Evolutionary conservation across 441 rosid genomes (phyloP).

Genomic region (Adansonia grandidieri): DNA sequence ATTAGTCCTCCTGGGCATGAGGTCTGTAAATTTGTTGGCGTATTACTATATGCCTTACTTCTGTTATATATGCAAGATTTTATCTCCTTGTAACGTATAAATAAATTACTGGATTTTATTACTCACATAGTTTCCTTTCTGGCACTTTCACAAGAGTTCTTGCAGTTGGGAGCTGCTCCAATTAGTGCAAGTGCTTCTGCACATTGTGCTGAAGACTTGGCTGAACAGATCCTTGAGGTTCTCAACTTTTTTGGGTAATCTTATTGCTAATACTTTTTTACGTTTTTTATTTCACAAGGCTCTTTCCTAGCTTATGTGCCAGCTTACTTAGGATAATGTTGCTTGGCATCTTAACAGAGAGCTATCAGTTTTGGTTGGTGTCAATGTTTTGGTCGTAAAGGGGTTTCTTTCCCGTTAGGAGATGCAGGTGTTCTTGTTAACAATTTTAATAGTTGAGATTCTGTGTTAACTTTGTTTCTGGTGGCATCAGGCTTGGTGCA

Average conservation of each 20-base stretch:
- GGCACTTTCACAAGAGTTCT: constrained; percentile 62
- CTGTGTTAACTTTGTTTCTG: constrained; percentile 24
- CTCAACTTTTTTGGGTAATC: constrained; percentile 70
- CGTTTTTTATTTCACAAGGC: constrained; percentile 16
- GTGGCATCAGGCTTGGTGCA: constrained; percentile 56
- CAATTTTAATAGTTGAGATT: not conserved
- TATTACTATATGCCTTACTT: constrained; percentile 19
- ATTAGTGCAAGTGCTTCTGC: constrained; percentile 47
- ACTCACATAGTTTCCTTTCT: constrained; percentile 45
- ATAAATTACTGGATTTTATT: constrained; percentile 31
- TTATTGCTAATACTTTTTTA: constrained; percentile 1
- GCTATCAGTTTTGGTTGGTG: not conserved
- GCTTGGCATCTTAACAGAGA: constrained; percentile 5
- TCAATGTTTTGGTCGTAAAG: not conserved
- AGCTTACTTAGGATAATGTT: not conserved
- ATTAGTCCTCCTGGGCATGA: constrained; percentile 83
- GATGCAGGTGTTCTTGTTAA: not conserved
- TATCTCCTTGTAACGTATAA: constrained; percentile 19
- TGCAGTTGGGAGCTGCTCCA: constrained; percentile 80
- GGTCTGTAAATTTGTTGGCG: constrained; percentile 52
- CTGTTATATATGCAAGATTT: constrained; percentile 22
- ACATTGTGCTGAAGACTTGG: constrained; percentile 62
- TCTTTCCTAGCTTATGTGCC: not conserved
- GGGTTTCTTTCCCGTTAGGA: not conserved
- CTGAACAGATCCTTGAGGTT: constrained; percentile 70